Percentiles rank a stretch among this genome's conserved stretches.
phyloP scores from a whole-genome alignment of 768 basidiomycete species.

The Pleurotus giganteus region DNA sequence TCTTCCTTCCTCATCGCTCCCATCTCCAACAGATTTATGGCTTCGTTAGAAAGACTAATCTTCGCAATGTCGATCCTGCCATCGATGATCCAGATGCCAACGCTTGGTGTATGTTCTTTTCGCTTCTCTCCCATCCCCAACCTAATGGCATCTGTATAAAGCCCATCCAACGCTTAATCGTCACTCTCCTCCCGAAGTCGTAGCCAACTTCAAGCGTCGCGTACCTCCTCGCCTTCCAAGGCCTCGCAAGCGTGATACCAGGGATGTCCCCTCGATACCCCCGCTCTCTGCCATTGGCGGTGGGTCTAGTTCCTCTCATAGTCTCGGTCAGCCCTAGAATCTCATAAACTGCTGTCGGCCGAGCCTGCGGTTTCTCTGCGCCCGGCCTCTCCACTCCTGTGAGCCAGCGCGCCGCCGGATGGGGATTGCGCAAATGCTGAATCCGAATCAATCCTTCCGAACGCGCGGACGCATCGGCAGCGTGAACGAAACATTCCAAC shows the following conservation, averaged over 20 bases:
- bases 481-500: no score
- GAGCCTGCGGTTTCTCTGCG: conserved; percentile 78
- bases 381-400: conserved; percentile 79
- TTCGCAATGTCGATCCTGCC: conserved; percentile 91
- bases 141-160: conserved; percentile 30
- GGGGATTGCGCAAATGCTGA: no score
- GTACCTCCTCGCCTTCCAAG: conserved; percentile 92
- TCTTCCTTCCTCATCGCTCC: conserved; percentile 20
- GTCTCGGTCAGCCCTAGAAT: conserved; percentile 46
- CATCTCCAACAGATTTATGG: conserved; percentile 78
- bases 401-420: conserved; percentile 55
- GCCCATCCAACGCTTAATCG: conserved; percentile 92
- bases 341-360: conserved; percentile 47
- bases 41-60: conserved; percentile 97
- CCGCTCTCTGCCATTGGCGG: conserved; percentile 74
- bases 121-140: conserved; percentile 15
- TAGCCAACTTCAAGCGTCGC: conserved; percentile 93
- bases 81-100: conserved; percentile 96
- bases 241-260: conserved; percentile 74
- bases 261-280: conserved; percentile 67
- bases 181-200: conserved; percentile 85
- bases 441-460: no score
- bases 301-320: conserved; percentile 66
- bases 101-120: conserved; percentile 82
- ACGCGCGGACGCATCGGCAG: no score